Percentiles rank a stretch among this genome's conserved stretches.
Conservation (phyloP, 257 asterid genomes). For the Solanum pennellii region DNA sequence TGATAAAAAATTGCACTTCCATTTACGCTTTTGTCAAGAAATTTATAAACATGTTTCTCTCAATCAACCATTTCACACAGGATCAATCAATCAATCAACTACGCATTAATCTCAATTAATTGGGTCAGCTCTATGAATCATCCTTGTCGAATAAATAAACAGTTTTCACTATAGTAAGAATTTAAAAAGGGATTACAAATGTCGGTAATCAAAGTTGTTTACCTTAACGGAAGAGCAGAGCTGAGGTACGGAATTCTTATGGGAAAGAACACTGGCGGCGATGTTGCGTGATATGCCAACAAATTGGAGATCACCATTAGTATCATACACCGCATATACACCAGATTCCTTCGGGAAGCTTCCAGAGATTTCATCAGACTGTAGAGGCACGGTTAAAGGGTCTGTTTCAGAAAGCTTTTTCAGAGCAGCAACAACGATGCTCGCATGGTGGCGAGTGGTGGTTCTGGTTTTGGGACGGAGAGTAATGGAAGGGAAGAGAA, state of each 20-base stretch:
- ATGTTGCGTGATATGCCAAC: constrained; percentile 79
- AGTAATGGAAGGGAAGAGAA: constrained; percentile 21
- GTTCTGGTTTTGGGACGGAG: constrained; percentile 6
- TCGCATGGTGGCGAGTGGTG: constrained; percentile 16
- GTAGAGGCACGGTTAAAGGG: constrained; percentile 38
- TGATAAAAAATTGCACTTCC: not conserved
- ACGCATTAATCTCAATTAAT: not conserved
- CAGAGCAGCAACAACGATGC: constrained; percentile 48
- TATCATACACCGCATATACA: constrained; percentile 70
- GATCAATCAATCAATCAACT: not conserved
- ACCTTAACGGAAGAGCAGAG: constrained; percentile 84
- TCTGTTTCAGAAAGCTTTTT: constrained; percentile 61
- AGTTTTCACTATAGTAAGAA: not conserved
- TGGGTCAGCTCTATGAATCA: not conserved
- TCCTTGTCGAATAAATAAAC: too few relatives aligned
- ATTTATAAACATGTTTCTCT: not conserved
- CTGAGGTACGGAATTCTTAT: constrained; percentile 69
- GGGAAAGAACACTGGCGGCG: constrained; percentile 60
- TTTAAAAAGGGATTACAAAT: not conserved
- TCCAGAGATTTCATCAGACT: constrained; percentile 20
- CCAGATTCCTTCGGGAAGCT: constrained; percentile 58
- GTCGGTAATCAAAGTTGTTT: not conserved
- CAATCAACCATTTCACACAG: not conserved
- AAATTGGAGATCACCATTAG: constrained; percentile 59
- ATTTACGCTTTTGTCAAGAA: not conserved